These are phyloP conservation scores for Zarea fungicola DNA, from an alignment of 2,329 filamentous ascomycete species.

Conservation along the genomic window DNA sequence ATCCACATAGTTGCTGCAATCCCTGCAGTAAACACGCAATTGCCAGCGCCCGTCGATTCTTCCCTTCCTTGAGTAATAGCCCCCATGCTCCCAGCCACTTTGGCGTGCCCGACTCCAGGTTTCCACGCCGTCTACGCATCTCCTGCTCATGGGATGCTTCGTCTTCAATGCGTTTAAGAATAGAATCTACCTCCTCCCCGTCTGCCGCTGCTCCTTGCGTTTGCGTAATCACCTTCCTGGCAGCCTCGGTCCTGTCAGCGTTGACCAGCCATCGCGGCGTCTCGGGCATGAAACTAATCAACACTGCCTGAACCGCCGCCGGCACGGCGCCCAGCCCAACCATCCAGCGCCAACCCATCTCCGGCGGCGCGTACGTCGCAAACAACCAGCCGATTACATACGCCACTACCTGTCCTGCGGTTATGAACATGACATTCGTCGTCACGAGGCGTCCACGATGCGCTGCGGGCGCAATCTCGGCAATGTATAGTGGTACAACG, in stretches of 20 bases:
- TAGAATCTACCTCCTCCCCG: conserved; percentile 46
- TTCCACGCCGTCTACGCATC: conserved; percentile 33
- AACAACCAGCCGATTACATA: conserved; percentile 80
- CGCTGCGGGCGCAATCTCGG: conserved; percentile 73
- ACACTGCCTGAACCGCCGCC: conserved; percentile 62
- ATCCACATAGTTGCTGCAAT: conserved; percentile 82
- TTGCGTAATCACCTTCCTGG: conserved; percentile 58
- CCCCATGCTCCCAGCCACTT: conserved; percentile 43
- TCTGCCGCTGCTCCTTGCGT: conserved; percentile 52
- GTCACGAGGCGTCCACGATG: conserved; percentile 77
- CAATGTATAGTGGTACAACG: conserved; percentile 82
- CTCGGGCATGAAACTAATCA: conserved; percentile 75
- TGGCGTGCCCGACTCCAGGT: conserved; percentile 23
- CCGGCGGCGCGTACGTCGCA: conserved; percentile 44
- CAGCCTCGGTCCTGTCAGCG: conserved; percentile 55
- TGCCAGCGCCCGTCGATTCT: conserved; percentile 67
- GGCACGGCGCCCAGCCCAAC: conserved; percentile 80
- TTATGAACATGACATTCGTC: conserved; percentile 76
- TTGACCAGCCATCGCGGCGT: conserved; percentile 84
- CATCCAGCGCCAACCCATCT: conserved; percentile 81
- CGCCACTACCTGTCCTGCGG: conserved; percentile 81
- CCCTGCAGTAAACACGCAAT: conserved; percentile 86
- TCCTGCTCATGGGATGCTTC: conserved; percentile 70
- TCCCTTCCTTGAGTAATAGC: conserved; percentile 52
- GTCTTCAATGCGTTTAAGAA: conserved; percentile 64